Evolutionary conservation across 768 basidiomycete species (phyloP).

Genomic region (Omphalotus guepiniiformis): DNA sequence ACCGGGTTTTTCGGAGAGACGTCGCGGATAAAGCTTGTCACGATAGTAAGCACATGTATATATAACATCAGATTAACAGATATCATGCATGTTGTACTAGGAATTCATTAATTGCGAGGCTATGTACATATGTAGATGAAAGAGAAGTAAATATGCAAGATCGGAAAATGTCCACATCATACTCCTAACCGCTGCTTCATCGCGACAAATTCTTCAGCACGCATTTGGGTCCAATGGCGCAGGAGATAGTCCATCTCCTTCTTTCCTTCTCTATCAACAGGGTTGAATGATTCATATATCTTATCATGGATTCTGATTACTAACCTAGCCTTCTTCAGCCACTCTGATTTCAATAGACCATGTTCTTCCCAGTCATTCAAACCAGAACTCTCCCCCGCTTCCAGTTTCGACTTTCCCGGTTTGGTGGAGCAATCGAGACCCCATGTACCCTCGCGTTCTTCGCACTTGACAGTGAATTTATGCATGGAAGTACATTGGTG

Average conservation of each 20-base stretch:
- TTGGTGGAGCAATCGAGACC: conserved; percentile 30
- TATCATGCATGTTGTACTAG: no score
- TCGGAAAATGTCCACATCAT: conserved; percentile 23
- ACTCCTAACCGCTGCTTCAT: conserved; percentile 55
- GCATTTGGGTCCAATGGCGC: conserved; percentile 44
- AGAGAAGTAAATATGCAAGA: background rate
- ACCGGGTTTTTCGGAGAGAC: no score
- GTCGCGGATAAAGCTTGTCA: no score
- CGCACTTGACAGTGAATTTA: conserved; percentile 35
- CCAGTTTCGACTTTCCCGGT: conserved; percentile 23
- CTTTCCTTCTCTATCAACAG: conserved; percentile 44
- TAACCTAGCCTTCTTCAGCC: conserved; percentile 55
- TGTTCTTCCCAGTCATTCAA: conserved; percentile 50
- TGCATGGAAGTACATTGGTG: conserved; percentile 32
- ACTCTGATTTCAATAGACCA: conserved; percentile 48
- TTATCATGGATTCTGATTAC: conserved; percentile 13
- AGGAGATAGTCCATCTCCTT: conserved; percentile 49
- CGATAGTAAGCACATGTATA: no score
- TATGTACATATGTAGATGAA: no score
- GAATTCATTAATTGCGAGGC: no score
- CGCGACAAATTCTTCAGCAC: conserved; percentile 46
- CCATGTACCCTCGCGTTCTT: conserved; percentile 36
- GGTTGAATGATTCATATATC: conserved; percentile 8
- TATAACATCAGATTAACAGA: no score
- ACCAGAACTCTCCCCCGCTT: conserved; percentile 26